Evolutionary conservation across 495 filamentous ascomycete genomes (phyloP).

Genomic region (Penicillium salamii): DNA sequence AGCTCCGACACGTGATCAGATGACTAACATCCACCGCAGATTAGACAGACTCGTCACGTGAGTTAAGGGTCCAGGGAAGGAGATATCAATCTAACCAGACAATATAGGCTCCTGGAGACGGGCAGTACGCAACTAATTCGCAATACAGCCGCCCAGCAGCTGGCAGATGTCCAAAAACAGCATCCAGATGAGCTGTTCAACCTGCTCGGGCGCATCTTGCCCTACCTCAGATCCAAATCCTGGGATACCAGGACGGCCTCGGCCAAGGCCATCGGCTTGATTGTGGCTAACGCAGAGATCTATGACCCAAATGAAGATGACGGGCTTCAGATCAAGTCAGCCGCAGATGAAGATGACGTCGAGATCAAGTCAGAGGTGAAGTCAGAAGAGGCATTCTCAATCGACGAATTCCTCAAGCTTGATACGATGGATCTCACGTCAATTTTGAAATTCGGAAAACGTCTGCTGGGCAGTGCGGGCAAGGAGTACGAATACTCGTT

Average conservation of each 20-base stretch:
- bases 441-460: slow-evolving; percentile 77
- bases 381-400: slow-evolving; percentile 23
- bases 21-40: slow-evolving; percentile 49
- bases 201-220: slow-evolving; percentile 89
- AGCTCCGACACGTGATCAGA: slow-evolving; percentile 27
- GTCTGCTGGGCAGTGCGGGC: slow-evolving; percentile 74
- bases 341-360: slow-evolving; percentile 47
- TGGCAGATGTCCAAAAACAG: slow-evolving; percentile 94
- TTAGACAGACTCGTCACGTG: slow-evolving; percentile 93
- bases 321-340: slow-evolving; percentile 47
- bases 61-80: no score
- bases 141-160: slow-evolving; percentile 92
- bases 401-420: slow-evolving; percentile 62
- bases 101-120: slow-evolving; percentile 80
- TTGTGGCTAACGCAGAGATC: slow-evolving; percentile 79
- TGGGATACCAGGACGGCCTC: slow-evolving; percentile 94
- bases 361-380: slow-evolving; percentile 47
- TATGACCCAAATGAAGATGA: slow-evolving; percentile 85
- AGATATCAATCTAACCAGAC: no score
- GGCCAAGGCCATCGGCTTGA: slow-evolving; percentile 87
- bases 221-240: slow-evolving; percentile 85
- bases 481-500: slow-evolving; percentile 82
- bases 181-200: slow-evolving; percentile 98
- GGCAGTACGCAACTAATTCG: slow-evolving; percentile 92
- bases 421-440: slow-evolving; percentile 72